Base-by-base conservation (phyloP, 306 rosid genomes). In the Bauhinia variegata region DNA sequence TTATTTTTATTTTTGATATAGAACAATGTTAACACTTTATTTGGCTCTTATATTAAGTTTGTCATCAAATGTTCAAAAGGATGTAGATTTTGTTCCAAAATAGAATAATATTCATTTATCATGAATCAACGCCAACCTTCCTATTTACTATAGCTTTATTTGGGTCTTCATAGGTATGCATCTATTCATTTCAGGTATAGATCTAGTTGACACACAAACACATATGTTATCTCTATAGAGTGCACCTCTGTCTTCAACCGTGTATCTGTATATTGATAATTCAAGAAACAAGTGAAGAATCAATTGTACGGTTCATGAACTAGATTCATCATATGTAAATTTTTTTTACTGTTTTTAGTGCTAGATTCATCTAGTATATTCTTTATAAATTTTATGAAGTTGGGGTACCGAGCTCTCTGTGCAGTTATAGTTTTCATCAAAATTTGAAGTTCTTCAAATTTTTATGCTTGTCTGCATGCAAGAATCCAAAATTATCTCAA, bases 401-500 rank as follows among this genome's bases (percentile, higher is more conserved):
- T 37, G 63, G 47, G 32, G 36, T 42, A 39, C 48, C 14, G 33
- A 41, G 10, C 38, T 54, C 47, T 67, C 28, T 68, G 53, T 56
- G 41, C 2, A 23, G 28, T 23, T 23, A 1, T 23, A 23, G 28
- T 23, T 23, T 2, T 23, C 28, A 23, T 23, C 28, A 23, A 23
- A 23, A 1, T 23, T 23, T 23, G 28, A 23, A 23, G 28, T 23
- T 23, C 39, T 52, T 60, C 72, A 53, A 9, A 52, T 55, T 46
- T 63, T 17, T 12, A 23, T 6, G 5, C 39, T 19, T 72, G 28
- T 31, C 39, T 72, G 74, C 41, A 15, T 50, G 47, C 65, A 51
- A 34, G 54, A 34, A 59, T 37, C 80, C 73, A 43, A 73, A 41
- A 28, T 69, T 41, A 78, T 68, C 38, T 63, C 58, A 59, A 73